Base-by-base conservation (phyloP, 1,284 basidiomycete species). In the Tilletia setariae region DNA sequence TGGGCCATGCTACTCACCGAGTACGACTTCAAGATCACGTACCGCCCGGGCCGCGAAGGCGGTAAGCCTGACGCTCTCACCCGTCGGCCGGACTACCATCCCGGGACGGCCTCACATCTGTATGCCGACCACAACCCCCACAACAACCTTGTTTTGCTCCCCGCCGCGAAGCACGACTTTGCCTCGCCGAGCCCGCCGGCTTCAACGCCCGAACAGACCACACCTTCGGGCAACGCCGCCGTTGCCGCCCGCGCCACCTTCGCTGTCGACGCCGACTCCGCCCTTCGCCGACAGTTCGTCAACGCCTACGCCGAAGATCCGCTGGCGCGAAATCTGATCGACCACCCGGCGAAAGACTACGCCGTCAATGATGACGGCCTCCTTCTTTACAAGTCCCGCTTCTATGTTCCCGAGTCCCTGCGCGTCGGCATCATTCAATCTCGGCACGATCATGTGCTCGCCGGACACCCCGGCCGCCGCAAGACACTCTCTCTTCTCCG, bases 381-480 rank as follows among this genome's bases (percentile, higher is more conserved):
- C n/a, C n/a, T n/a, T n/a, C n/a, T n/a, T n/a, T n/a, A n/a, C n/a
- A n/a, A n/a, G n/a, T n/a, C n/a, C n/a, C n/a, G n/a, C n/a, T n/a
- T n/a, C n/a, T n/a, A n/a, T n/a, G n/a, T n/a, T n/a, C n/a, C n/a
- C n/a, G n/a, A n/a, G n/a, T n/a, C n/a, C n/a, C n/a, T n/a, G n/a
- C n/a, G n/a, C n/a, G n/a, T n/a, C n/a, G n/a, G n/a, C n/a, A n/a
- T n/a, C n/a, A n/a, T n/a, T 28, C 25, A n/a, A n/a, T 28, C 43
- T 32, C 35, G 35, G 9, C 65, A 66, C 59, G 65, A 66, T 51
- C 43, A 49, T 32, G 25, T 21, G 8, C 46, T 59, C 21, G 47
- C 65, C n/a, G 65, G 65, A 8, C 65, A 66, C 42, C 65, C 15
- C 30, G 65, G 65, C 16, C 65, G 65, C 16, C 35, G 44, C 47